Evolutionary conservation across 1,139 yeast species (phyloP).

Genomic region (Meyerozyma sp.): DNA sequence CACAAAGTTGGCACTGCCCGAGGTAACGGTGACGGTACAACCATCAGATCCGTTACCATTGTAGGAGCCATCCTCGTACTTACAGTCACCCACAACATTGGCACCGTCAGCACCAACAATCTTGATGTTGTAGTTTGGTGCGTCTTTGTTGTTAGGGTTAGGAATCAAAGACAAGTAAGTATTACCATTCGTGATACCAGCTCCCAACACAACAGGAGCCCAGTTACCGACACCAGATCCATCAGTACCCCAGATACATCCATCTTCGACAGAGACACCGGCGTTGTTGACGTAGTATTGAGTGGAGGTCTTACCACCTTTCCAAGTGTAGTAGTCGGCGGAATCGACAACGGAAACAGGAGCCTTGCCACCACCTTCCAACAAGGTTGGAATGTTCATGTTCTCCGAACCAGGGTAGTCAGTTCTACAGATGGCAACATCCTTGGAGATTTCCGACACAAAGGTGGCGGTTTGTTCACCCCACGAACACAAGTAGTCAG

Average conservation of each 20-base stretch:
- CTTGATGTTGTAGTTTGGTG: constrained; percentile 65
- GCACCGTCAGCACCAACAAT: constrained; percentile 56
- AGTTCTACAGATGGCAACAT: constrained; percentile 77
- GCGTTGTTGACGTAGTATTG: constrained; percentile 82
- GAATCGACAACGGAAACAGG: constrained; percentile 65
- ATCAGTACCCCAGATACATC: constrained; percentile 69
- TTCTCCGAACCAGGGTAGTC: constrained; percentile 89
- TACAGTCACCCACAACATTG: constrained; percentile 54
- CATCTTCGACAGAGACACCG: constrained; percentile 67
- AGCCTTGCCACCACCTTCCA: constrained; percentile 50
- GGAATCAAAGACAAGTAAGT: constrained; percentile 75
- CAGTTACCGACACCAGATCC: constrained; percentile 74
- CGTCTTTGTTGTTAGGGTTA: constrained; percentile 64
- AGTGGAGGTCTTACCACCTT: constrained; percentile 62
- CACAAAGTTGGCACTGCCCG: constrained; percentile 66
- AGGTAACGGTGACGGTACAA: constrained; percentile 68
- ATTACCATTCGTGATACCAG: constrained; percentile 58
- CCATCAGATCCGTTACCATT: constrained; percentile 65
- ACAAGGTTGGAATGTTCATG: constrained; percentile 77
- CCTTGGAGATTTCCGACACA: constrained; percentile 47
- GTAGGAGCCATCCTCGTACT: constrained; percentile 58
- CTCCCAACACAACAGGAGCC: constrained; percentile 79
- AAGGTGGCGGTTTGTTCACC: constrained; percentile 61
- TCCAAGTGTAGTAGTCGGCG: constrained; percentile 58
- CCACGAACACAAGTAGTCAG: constrained; percentile 71